Evolutionary conservation across 805 yeast species (phyloP).

Genomic region (Metschnikowia amazonensis): DNA sequence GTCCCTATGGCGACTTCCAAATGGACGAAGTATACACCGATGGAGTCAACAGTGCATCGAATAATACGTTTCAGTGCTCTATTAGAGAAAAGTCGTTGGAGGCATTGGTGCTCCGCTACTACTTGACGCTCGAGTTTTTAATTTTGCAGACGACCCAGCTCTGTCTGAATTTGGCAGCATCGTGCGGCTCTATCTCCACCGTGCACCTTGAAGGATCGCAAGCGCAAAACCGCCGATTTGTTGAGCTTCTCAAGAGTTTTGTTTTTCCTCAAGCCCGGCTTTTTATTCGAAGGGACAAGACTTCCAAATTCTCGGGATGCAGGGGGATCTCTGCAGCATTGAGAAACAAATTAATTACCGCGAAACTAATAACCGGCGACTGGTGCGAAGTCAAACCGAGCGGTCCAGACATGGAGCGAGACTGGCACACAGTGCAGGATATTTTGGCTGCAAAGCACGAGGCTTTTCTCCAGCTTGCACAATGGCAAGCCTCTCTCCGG

Average conservation of each 20-base stretch:
- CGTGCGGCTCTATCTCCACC: constrained; percentile 23
- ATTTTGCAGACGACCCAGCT: constrained; percentile 48
- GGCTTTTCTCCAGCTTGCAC: constrained; percentile 11
- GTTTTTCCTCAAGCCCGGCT: constrained; percentile 8
- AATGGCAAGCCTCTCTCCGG: constrained; percentile 14
- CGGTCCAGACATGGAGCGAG: too few species aligned
- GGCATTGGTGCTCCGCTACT: constrained; percentile 40
- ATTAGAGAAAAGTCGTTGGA: constrained; percentile 24
- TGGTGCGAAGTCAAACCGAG: constrained; percentile 1
- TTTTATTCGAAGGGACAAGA: neutral
- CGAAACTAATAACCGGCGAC: neutral
- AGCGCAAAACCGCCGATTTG: constrained; percentile 35
- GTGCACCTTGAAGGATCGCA: constrained; percentile 53
- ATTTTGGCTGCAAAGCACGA: constrained; percentile 6
- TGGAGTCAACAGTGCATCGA: constrained; percentile 28
- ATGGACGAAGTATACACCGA: constrained; percentile 51
- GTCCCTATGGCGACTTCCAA: constrained; percentile 48
- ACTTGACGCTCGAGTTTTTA: constrained; percentile 47
- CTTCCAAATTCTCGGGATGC: constrained; percentile 10
- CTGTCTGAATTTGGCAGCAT: constrained; percentile 21
- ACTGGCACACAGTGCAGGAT: neutral
- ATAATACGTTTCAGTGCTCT: constrained; percentile 7
- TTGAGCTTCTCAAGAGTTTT: constrained; percentile 7
- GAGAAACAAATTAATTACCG: neutral
- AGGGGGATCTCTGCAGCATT: constrained; percentile 8